phyloP scores from a whole-genome alignment of 2,329 filamentous ascomycete genomes.

The Fusarium ramigenum region DNA sequence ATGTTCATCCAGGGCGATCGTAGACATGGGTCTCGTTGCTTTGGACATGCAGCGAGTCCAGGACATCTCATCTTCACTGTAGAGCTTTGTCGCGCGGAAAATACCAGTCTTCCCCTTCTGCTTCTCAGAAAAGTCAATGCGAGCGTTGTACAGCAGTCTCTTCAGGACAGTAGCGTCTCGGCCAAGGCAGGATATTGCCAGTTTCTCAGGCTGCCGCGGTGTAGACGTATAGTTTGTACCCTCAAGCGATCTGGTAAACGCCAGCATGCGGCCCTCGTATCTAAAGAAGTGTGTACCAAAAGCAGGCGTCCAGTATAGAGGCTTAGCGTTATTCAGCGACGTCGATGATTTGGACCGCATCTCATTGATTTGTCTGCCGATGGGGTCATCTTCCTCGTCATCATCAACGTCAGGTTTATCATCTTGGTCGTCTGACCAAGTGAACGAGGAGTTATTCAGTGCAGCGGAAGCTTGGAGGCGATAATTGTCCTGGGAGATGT shows the following conservation, averaged over 20 bases:
- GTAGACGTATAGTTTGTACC: background rate
- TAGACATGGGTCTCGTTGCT: constrained; percentile 10
- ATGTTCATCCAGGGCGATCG: constrained; percentile 11
- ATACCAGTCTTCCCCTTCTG: constrained; percentile 11
- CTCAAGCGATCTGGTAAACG: constrained; percentile 3
- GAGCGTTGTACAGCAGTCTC: constrained; percentile 9
- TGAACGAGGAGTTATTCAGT: background rate
- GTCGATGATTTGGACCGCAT: background rate
- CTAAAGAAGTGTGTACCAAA: constrained; percentile 14
- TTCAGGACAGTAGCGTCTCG: constrained; percentile 5
- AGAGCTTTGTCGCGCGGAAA: background rate
- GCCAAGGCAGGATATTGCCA: constrained; percentile 15
- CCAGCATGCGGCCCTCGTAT: background rate
- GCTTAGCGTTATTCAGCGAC: background rate
- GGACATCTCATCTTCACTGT: background rate
- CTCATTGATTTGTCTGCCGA: background rate
- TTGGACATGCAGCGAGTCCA: constrained; percentile 16
- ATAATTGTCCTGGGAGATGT: constrained; percentile 1
- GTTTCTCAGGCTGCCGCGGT: background rate
- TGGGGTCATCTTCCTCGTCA: background rate
- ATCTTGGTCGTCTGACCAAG: background rate
- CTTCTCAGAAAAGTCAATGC: background rate
- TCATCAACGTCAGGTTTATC: background rate
- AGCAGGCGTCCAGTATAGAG: constrained; percentile 7
- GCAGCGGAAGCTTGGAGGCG: background rate